Percentiles rank a stretch among this genome's conserved stretches.
These are phyloP conservation scores for Metschnikowia arizonensis DNA, from an alignment of 805 yeast species.

Conservation along the genomic window DNA sequence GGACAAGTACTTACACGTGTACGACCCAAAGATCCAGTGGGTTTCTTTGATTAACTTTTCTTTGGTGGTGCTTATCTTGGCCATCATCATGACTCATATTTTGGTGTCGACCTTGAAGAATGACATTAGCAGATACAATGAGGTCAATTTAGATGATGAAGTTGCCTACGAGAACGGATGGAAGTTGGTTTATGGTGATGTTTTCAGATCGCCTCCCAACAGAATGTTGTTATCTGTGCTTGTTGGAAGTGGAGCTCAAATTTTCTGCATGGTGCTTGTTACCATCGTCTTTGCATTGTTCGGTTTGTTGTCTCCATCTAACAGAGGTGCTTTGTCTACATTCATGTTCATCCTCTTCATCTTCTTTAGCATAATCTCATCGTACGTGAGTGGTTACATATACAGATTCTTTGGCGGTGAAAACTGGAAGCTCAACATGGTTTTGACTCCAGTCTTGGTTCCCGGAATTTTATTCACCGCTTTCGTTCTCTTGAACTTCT, in stretches of 20 bases:
- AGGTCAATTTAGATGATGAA: slow-evolving; percentile 80
- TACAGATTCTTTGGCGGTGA: slow-evolving; percentile 92
- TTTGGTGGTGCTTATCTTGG: slow-evolving; percentile 70
- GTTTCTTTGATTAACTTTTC: slow-evolving; percentile 86
- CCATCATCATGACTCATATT: slow-evolving; percentile 73
- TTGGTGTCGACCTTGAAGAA: slow-evolving; percentile 73
- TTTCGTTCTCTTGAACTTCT: slow-evolving; percentile 73
- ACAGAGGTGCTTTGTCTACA: slow-evolving; percentile 89
- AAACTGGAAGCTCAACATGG: slow-evolving; percentile 81
- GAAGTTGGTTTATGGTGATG: slow-evolving; percentile 94
- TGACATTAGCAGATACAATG: slow-evolving; percentile 87
- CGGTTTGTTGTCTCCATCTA: slow-evolving; percentile 89
- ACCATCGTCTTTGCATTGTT: slow-evolving; percentile 80
- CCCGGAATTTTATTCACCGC: slow-evolving; percentile 71
- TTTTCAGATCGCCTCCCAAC: slow-evolving; percentile 76
- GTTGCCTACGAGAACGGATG: slow-evolving; percentile 93
- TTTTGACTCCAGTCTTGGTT: slow-evolving; percentile 76
- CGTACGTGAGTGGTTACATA: slow-evolving; percentile 79
- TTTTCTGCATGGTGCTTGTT: slow-evolving; percentile 67
- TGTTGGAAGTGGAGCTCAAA: slow-evolving; percentile 85
- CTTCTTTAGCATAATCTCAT: slow-evolving; percentile 74
- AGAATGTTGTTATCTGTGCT: slow-evolving; percentile 71
- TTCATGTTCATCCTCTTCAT: slow-evolving; percentile 84
- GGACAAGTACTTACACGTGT: slow-evolving; percentile 92
- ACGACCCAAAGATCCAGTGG: slow-evolving; percentile 95